These are phyloP conservation scores for Macadamia tetraphylla DNA, from an alignment of 164 flowering plant species.

Conservation along the genomic window DNA sequence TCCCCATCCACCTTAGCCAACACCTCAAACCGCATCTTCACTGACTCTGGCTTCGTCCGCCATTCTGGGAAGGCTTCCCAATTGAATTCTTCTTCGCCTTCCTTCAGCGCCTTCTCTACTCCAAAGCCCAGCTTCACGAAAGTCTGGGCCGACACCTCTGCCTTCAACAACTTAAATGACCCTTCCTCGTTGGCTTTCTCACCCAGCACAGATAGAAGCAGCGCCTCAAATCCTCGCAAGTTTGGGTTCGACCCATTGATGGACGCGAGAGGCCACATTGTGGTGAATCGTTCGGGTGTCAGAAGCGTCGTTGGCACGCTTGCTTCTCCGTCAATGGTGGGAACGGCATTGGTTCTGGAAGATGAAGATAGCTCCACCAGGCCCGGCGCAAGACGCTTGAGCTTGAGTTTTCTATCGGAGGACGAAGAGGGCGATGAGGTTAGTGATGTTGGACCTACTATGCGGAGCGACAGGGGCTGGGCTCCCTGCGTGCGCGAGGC, in stretches of 20 bases:
- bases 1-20: slow-evolving; percentile 84
- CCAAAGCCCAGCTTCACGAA: slow-evolving; percentile 72
- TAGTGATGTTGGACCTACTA: slow-evolving; percentile 54
- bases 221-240: slow-evolving; percentile 64
- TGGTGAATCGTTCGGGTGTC: slow-evolving; percentile 50
- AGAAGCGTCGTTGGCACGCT: slow-evolving; percentile 41
- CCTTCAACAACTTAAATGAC: slow-evolving; percentile 68
- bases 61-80: slow-evolving; percentile 51
- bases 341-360: slow-evolving; percentile 27
- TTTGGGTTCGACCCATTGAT: slow-evolving; percentile 71
- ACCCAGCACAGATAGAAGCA: slow-evolving; percentile 64
- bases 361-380: slow-evolving; percentile 78
- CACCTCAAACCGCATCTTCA: slow-evolving; percentile 85
- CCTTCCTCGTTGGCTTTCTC: slow-evolving; percentile 56
- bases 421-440: slow-evolving; percentile 55
- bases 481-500: slow-evolving; percentile 33
- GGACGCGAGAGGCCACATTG: slow-evolving; percentile 83
- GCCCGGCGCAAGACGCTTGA: slow-evolving; percentile 89
- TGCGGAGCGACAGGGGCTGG: slow-evolving; percentile 16
- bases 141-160: slow-evolving; percentile 82
- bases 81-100: slow-evolving; percentile 37
- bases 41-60: slow-evolving; percentile 75
- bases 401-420: slow-evolving; percentile 55
- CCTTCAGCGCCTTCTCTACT: slow-evolving; percentile 66
- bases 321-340: slow-evolving; percentile 28